Base-by-base conservation (phyloP, 78 protist species). In the Trichosphaerium sp. region DNA sequence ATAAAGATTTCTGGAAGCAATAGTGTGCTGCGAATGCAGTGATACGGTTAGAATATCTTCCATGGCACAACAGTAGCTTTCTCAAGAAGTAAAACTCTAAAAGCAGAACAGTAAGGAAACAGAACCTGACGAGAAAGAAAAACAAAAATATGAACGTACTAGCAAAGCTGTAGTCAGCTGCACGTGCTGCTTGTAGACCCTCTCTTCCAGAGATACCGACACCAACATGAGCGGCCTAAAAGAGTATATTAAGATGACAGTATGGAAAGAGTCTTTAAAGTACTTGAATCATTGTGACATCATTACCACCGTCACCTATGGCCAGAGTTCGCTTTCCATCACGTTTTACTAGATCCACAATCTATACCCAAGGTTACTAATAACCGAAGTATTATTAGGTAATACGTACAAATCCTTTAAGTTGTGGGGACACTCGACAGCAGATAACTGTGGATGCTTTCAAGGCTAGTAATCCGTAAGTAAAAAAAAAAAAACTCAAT, bases 221-320 rank as follows among this genome's bases (percentile, higher is more conserved):
- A 38, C 93, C 92, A 37, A 92, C 48, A 65, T 90, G 72, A 21
- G 93, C 97, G 0, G 59, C 60, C 37, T 77, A 61, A 6, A 11
- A 86, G 69, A 80, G 82, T 83, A n/a, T n/a, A n/a, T n/a, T n/a
- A n/a, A n/a, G n/a, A n/a, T n/a, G n/a, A n/a, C n/a, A n/a, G n/a
- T n/a, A n/a, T n/a, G n/a, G n/a, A n/a, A n/a, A n/a, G n/a, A n/a
- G n/a, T n/a, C n/a, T n/a, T n/a, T n/a, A n/a, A n/a, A n/a, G n/a
- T 2, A 90, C 95, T 38, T 78, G 91, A 40, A 96, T 94, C 99
- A 96, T 96, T 12, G 83, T 62, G 25, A 94, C 96, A 56, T 96
- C 99, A 55, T 96, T 96, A 23, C 97, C 96, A 38, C 99, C 99
- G 64, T 96, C 99, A 39, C 99, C 80, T 52, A 87, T 74, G 7